Percentiles rank a stretch among this genome's conserved stretches.
phyloP scores from a whole-genome alignment of 148 eudicot genomes.

The Pouteria glomerata region DNA sequence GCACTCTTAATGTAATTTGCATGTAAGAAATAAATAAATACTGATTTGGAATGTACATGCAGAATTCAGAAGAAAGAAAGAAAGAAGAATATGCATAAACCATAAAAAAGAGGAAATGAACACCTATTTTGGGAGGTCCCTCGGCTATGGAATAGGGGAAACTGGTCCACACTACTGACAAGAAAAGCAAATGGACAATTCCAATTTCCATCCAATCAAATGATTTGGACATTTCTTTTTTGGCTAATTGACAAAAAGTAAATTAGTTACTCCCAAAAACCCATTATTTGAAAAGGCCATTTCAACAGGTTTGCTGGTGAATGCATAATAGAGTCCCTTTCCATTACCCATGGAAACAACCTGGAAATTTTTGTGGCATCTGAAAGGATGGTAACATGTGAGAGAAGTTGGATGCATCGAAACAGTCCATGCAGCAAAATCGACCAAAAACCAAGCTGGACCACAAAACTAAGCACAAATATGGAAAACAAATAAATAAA shows the following conservation, averaged over 20 bases:
- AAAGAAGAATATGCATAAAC: too few species aligned
- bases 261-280: not conserved
- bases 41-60: not conserved
- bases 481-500: slow-evolving; percentile 1
- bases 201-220: too few species aligned
- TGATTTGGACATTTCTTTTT: too few species aligned
- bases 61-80: not conserved
- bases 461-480: not conserved
- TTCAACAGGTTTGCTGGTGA: not conserved
- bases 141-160: too few species aligned
- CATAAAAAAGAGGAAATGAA: not conserved
- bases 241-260: too few species aligned
- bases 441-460: not conserved
- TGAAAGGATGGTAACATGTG: not conserved
- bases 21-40: not conserved
- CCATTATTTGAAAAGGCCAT: slow-evolving; percentile 10
- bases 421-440: not conserved
- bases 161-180: too few species aligned
- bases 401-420: not conserved
- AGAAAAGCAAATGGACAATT: too few species aligned
- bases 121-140: slow-evolving; percentile 9
- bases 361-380: slow-evolving; percentile 7
- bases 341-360: not conserved
- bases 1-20: too few species aligned
- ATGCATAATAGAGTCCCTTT: slow-evolving; percentile 3